Base-by-base conservation (phyloP, 1,139 yeast species). In the Wickerhamiella pararugosa region DNA sequence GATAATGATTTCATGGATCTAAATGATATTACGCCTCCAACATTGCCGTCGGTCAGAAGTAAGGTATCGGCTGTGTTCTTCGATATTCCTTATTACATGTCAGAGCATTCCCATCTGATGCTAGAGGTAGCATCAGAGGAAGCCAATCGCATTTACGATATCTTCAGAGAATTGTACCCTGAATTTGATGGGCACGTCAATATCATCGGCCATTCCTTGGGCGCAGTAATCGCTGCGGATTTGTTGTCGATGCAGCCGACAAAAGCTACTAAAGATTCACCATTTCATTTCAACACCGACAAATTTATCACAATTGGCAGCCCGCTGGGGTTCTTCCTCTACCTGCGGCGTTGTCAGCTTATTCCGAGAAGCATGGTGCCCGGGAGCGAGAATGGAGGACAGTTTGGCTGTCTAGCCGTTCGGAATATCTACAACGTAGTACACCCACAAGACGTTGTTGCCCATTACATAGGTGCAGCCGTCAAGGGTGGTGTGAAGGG, bases 201-300 rank as follows among this genome's bases (percentile, higher is more conserved):
- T 53, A 59, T 90, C 2, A 65, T 90, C 53, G 97, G 96, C 1
- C 98, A 90, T 59, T 86, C 96, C 0, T 62, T 90, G 27, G 98
- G 98, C 0, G 79, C 94, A 11, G 79, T 90, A 1, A 83, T 90
- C 43, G 71, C 80, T 1, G 75, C 83, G 51, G 98, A 90, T 58
- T 66, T 90, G 32, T 59, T 86, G 33, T 66, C 81, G 1, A 57
- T 65, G 29, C 92, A 80, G 55, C 74, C 76, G n/a, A 56, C 53
- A 26, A 34, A 32, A 6, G 33, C 45, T 9, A 15, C 27, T 1
- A 29, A 37, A 6, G 37, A 35, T 2, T 46, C 47, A 7, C 50
- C 48, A 26, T 49, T 87, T 31, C 66, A 70, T 35, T 90, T 90
- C 56, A 72, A 77, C 9, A 86, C 83, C 2, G 76, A 76, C 10